These are phyloP conservation scores for Lasiosphaeria hispida DNA, from an alignment of 495 filamentous ascomycete species.

Conservation along the genomic window DNA sequence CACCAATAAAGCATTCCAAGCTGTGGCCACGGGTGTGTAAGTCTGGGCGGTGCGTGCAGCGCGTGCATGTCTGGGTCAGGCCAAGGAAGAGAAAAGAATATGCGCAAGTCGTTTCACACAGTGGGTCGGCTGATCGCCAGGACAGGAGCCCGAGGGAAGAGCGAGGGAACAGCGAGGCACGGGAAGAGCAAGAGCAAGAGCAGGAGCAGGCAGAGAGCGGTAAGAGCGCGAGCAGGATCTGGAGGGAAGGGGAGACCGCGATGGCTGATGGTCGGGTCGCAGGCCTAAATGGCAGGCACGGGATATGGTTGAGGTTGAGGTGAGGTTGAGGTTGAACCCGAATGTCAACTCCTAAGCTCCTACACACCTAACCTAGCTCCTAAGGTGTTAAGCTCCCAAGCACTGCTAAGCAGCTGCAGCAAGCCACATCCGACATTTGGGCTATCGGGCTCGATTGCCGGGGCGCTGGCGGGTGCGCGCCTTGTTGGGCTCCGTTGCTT, in stretches of 20 bases:
- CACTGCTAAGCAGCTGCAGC: background rate
- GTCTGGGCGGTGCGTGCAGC: too few species aligned
- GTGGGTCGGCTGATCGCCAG: too few species aligned
- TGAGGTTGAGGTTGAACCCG: background rate
- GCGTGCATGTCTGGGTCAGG: background rate
- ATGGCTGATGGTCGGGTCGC: background rate
- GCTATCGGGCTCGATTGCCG: conserved; percentile 13
- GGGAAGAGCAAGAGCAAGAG: too few species aligned
- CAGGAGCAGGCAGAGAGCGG: too few species aligned
- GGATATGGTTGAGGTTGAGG: background rate
- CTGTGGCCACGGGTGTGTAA: background rate
- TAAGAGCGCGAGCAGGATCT: too few species aligned
- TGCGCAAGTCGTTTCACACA: too few species aligned
- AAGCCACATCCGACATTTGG: background rate
- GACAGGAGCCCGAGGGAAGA: too few species aligned
- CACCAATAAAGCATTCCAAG: background rate
- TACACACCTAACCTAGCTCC: too few species aligned
- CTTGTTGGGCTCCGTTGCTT: conserved; percentile 2
- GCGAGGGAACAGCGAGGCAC: too few species aligned
- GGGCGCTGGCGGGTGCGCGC: conserved; percentile 1
- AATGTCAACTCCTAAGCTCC: background rate
- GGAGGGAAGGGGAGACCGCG: background rate
- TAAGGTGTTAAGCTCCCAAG: too few species aligned
- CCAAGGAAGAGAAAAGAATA: background rate
- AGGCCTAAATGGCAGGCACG: background rate